These are phyloP conservation scores for Westerdykella aurantiaca DNA, from an alignment of 2,329 filamentous ascomycete genomes.

Conservation along the genomic window DNA sequence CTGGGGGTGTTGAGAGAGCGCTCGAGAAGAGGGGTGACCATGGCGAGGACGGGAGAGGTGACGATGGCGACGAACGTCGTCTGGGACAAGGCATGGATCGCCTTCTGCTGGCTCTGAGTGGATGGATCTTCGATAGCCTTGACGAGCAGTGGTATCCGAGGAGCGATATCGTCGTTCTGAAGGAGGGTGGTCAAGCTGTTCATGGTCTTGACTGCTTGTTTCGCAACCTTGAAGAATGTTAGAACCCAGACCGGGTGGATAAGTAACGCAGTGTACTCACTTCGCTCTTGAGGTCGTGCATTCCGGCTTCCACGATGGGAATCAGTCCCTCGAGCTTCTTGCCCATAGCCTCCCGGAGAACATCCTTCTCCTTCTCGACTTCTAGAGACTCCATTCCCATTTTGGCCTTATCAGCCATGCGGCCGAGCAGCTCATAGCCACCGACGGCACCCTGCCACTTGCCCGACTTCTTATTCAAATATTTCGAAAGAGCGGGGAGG, in stretches of 20 bases:
- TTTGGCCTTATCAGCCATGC: conserved; percentile 92
- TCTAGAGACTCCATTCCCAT: conserved; percentile 78
- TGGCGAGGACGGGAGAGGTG: conserved; percentile 87
- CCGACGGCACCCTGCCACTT: conserved; percentile 98
- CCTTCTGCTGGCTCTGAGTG: conserved; percentile 81
- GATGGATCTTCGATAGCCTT: conserved; percentile 95
- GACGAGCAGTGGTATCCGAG: conserved; percentile 84
- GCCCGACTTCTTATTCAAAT: conserved; percentile 75
- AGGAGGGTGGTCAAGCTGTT: conserved; percentile 80
- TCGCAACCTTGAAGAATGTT: conserved; percentile 47
- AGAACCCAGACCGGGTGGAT: conserved; percentile 4
- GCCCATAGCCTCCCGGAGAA: conserved; percentile 86
- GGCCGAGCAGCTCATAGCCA: conserved; percentile 76
- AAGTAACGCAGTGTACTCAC: conserved; percentile 38
- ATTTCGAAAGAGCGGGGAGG: conserved; percentile 67
- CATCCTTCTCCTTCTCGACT: conserved; percentile 79
- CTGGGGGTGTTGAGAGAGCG: conserved; percentile 85
- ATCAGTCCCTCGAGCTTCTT: conserved; percentile 80
- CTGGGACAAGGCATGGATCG: conserved; percentile 91
- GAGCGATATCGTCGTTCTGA: conserved; percentile 93
- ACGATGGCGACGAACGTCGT: conserved; percentile 98
- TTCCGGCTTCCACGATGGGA: conserved; percentile 81
- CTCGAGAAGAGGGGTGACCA: conserved; percentile 91
- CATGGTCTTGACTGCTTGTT: conserved; percentile 91
- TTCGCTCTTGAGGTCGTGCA: conserved; percentile 94